These are phyloP conservation scores for Thelonectria blattea DNA, from an alignment of 2,329 filamentous ascomycete genomes.

Conservation along the genomic window DNA sequence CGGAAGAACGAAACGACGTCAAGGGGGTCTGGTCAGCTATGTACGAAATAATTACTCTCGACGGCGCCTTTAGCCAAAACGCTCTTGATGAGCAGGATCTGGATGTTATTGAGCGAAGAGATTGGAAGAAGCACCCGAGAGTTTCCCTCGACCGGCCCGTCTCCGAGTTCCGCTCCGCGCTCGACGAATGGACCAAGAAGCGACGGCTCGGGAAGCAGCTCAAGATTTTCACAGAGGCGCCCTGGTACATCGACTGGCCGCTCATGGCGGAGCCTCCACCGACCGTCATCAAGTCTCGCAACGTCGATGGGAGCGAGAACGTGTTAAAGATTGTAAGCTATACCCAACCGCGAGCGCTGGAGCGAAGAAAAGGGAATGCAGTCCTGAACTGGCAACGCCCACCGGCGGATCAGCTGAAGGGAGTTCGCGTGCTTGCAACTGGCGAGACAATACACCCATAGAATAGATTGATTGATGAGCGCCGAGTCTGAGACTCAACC, in stretches of 20 bases:
- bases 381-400: conserved; percentile 27
- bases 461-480: background rate
- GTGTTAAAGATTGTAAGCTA: conserved; percentile 6
- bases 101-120: conserved; percentile 21
- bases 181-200: conserved; percentile 37
- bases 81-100: conserved; percentile 35
- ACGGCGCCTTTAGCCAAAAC: conserved; percentile 33
- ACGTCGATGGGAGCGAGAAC: conserved; percentile 2
- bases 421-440: conserved; percentile 18
- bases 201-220: conserved; percentile 12
- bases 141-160: conserved; percentile 42
- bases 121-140: conserved; percentile 42
- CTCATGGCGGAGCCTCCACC: conserved; percentile 6
- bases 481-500: background rate
- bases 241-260: conserved; percentile 37
- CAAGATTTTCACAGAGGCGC: conserved; percentile 23
- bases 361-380: conserved; percentile 15
- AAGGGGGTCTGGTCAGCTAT: conserved; percentile 44
- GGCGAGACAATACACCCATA: conserved; percentile 11
- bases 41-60: conserved; percentile 47
- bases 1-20: conserved; percentile 39
- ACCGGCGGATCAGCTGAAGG: conserved; percentile 8
- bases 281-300: conserved; percentile 8
- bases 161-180: conserved; percentile 35
- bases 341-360: conserved; percentile 2